These are phyloP conservation scores for Dothistroma pini DNA, from an alignment of 2,329 filamentous ascomycete species.

Conservation along the genomic window DNA sequence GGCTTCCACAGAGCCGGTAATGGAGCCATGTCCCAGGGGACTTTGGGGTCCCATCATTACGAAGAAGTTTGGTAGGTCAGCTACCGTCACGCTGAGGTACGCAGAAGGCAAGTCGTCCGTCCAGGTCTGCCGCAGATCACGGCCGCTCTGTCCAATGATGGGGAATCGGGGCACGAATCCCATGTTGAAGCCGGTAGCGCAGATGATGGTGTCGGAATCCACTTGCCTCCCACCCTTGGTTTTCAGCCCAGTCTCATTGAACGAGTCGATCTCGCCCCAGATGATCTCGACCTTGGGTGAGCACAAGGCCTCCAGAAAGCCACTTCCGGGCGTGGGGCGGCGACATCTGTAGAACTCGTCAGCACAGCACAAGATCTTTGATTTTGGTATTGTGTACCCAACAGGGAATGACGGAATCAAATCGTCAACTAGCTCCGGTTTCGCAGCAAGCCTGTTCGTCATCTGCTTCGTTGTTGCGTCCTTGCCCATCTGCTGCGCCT, in stretches of 20 bases:
- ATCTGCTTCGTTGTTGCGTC: slow-evolving; percentile 35
- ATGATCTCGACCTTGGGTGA: slow-evolving; percentile 44
- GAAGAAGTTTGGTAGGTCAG: slow-evolving; percentile 31
- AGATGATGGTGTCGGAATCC: slow-evolving; percentile 35
- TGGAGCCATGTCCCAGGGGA: not conserved
- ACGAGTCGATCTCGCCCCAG: slow-evolving; percentile 36
- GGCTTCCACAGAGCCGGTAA: not conserved
- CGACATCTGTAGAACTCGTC: slow-evolving; percentile 31
- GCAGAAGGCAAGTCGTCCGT: slow-evolving; percentile 34
- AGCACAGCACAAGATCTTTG: too few relatives aligned
- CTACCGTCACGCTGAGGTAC: slow-evolving; percentile 25
- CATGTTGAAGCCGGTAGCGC: slow-evolving; percentile 37
- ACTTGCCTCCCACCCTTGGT: slow-evolving; percentile 34
- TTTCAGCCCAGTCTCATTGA: slow-evolving; percentile 36
- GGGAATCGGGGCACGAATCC: slow-evolving; percentile 30
- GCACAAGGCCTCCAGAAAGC: slow-evolving; percentile 49
- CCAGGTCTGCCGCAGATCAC: slow-evolving; percentile 37
- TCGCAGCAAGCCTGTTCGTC: slow-evolving; percentile 36
- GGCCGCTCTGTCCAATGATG: slow-evolving; percentile 24
- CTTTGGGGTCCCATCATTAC: slow-evolving; percentile 18
- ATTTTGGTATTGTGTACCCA: slow-evolving; percentile 23
- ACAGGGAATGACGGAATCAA: slow-evolving; percentile 37
- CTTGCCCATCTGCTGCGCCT: slow-evolving; percentile 37
- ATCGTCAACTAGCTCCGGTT: slow-evolving; percentile 38
- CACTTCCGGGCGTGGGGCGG: slow-evolving; percentile 47